Percentiles rank a stretch among this genome's conserved stretches.
These are phyloP conservation scores for Microsporum ferrugineum DNA, from an alignment of 2,329 filamentous ascomycete genomes.

Conservation along the genomic window DNA sequence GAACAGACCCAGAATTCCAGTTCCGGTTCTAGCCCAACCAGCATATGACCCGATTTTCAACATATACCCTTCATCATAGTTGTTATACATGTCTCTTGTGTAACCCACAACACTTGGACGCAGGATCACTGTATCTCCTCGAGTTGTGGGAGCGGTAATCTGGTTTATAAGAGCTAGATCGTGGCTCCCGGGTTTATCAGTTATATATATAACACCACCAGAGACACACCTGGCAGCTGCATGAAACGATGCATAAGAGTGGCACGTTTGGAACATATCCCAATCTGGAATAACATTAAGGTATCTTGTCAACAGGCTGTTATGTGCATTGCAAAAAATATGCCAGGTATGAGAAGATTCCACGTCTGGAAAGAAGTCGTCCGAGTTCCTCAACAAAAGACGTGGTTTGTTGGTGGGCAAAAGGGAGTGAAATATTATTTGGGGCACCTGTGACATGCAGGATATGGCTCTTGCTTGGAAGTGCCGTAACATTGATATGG, in stretches of 20 bases:
- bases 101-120: constrained; percentile 65
- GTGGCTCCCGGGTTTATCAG: constrained; percentile 75
- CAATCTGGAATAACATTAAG: constrained; percentile 79
- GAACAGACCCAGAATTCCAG: constrained; percentile 71
- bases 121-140: constrained; percentile 67
- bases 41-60: constrained; percentile 72
- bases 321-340: constrained; percentile 87
- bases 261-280: constrained; percentile 62
- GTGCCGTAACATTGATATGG: constrained; percentile 60
- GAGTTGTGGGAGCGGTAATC: constrained; percentile 64
- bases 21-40: constrained; percentile 55
- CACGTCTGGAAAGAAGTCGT: constrained; percentile 78
- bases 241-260: constrained; percentile 68
- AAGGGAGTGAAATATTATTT: constrained; percentile 75
- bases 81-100: constrained; percentile 59
- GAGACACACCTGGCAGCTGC: constrained; percentile 81
- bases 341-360: constrained; percentile 83
- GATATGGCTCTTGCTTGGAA: constrained; percentile 71
- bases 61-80: constrained; percentile 60
- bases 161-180: constrained; percentile 62
- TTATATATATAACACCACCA: constrained; percentile 89
- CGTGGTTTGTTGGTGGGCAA: constrained; percentile 63
- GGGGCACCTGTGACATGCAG: constrained; percentile 88
- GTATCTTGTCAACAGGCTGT: constrained; percentile 67
- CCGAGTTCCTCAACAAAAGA: constrained; percentile 72